Evolutionary conservation across 1,284 basidiomycete genomes (phyloP).

Genomic region (Chalciporus sp.): DNA sequence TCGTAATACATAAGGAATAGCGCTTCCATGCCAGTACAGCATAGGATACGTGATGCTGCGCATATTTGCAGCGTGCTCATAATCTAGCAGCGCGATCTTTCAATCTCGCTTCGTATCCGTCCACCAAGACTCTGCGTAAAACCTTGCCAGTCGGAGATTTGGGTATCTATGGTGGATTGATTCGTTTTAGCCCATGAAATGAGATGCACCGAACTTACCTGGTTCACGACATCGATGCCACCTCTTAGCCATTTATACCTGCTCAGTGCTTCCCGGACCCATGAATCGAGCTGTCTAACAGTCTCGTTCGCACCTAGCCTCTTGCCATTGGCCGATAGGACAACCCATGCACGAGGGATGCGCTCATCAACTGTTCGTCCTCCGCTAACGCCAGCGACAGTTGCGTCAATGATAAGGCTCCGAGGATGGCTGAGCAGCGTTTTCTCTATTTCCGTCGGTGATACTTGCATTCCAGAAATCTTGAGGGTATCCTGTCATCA

Average conservation of each 20-base stretch:
- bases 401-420: slow-evolving; percentile 57
- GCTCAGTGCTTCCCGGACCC: slow-evolving; percentile 63
- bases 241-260: slow-evolving; percentile 74
- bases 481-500: slow-evolving; percentile 66
- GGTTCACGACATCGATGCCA: slow-evolving; percentile 62
- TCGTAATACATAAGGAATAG: background rate
- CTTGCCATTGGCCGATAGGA: slow-evolving; percentile 56
- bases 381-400: slow-evolving; percentile 71
- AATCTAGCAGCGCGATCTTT: slow-evolving; percentile 20
- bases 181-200: background rate
- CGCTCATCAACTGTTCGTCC: slow-evolving; percentile 68
- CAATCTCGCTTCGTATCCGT: slow-evolving; percentile 48
- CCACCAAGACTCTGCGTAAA: slow-evolving; percentile 57
- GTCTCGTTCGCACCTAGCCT: slow-evolving; percentile 46
- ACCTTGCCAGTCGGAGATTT: slow-evolving; percentile 74
- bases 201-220: slow-evolving; percentile 46
- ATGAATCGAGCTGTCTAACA: slow-evolving; percentile 52
- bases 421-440: slow-evolving; percentile 60
- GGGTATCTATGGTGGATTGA: slow-evolving; percentile 51
- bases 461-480: slow-evolving; percentile 73
- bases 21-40: background rate
- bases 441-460: slow-evolving; percentile 73
- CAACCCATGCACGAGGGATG: slow-evolving; percentile 74
- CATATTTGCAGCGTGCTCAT: slow-evolving; percentile 7
- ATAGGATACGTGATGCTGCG: background rate